Evolutionary conservation across 345 rosid genomes (phyloP), one percentile per base, ranked within the genome.

Genomic region (Balakata baccata): DNA sequence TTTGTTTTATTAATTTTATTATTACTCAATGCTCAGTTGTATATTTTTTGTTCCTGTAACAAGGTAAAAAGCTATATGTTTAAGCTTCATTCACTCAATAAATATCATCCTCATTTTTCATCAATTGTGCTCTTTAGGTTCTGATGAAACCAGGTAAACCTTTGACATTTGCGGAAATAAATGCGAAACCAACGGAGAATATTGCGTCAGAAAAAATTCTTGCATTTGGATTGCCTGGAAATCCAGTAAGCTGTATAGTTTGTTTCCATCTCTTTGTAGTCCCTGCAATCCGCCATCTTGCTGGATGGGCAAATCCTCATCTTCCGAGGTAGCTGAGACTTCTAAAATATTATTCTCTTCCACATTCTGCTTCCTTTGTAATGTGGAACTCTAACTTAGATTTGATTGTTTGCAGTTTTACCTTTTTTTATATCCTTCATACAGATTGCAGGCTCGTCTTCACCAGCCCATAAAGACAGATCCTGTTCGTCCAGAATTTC

Each of bases 151-250:
- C 98, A 22, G 98, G 98, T 63, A 95, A 95, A 75, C 99, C 97
- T 38, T 79, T 91, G 84, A 95, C 91, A 17, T 92, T 95, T 86
- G 98, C 94, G 37, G 94, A 89, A 78, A 84, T 95, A 66, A 65
- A 76, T 68, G 70, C 69, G 18, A 85, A 88, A 79, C 71, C 78
- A 68, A 63, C 74, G 52, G 79, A 80, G 38, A 81, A 82, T 76
- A 65, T 51, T 46, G 52, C 34, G 46, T 62, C 71, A 47, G 84
- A 83, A 64, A 89, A 83, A 84, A 82, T 88, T 71, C 92, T 95
- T 82, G 96, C 94, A 57, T 92, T 95, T 86, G 98, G 98, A 39
- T 86, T 95, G 76, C 99, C 99, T 34, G 99, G 99, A 80, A 92
- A 95, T 84, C 99, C 98, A 77, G 99, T 89, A 74, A 89, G 99